Evolutionary conservation across 805 yeast species (phyloP).

Genomic region (Candida namnaoensis): DNA sequence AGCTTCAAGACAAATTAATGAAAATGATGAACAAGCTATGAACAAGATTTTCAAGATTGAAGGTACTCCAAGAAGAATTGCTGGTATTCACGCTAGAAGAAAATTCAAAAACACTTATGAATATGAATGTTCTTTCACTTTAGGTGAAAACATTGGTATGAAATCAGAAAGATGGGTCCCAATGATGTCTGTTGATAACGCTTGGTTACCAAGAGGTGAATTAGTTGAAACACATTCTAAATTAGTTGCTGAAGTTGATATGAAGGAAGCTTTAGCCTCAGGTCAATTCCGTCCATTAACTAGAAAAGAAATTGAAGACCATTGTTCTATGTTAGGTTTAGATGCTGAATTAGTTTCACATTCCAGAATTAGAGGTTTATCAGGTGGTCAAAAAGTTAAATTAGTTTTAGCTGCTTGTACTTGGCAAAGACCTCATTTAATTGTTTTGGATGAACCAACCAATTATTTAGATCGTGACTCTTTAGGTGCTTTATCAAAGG

Average conservation of each 20-base stretch:
- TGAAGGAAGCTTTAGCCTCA: conserved; percentile 99
- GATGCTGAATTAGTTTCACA: conserved; percentile 99
- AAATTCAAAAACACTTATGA: conserved; percentile 99
- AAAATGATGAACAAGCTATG: conserved; percentile 96
- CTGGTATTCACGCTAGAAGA: conserved; percentile 91
- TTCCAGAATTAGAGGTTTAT: conserved; percentile 99
- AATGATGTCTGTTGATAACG: conserved; percentile 99
- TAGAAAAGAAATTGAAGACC: conserved; percentile 99
- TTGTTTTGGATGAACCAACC: conserved; percentile 99
- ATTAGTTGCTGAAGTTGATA: conserved; percentile 99
- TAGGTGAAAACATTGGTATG: conserved; percentile 99
- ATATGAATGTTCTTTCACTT: conserved; percentile 94
- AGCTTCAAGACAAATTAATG: conserved; percentile 98
- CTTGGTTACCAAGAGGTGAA: conserved; percentile 99
- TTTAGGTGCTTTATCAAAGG: conserved; percentile 98
- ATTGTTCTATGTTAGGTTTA: conserved; percentile 97
- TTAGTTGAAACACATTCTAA: conserved; percentile 94
- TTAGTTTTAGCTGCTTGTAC: conserved; percentile 99
- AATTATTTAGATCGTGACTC: conserved; percentile 99
- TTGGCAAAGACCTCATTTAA: conserved; percentile 99
- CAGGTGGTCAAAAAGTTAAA: conserved; percentile 99
- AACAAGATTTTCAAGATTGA: conserved; percentile 99
- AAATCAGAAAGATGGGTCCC: conserved; percentile 99
- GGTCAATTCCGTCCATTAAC: conserved; percentile 99
- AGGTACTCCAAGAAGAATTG: conserved; percentile 97